Percentiles rank a stretch among this genome's conserved stretches.
Evolutionary conservation across 176 grass and related monocot genomes (phyloP).

Genomic region (Poa pratensis): DNA sequence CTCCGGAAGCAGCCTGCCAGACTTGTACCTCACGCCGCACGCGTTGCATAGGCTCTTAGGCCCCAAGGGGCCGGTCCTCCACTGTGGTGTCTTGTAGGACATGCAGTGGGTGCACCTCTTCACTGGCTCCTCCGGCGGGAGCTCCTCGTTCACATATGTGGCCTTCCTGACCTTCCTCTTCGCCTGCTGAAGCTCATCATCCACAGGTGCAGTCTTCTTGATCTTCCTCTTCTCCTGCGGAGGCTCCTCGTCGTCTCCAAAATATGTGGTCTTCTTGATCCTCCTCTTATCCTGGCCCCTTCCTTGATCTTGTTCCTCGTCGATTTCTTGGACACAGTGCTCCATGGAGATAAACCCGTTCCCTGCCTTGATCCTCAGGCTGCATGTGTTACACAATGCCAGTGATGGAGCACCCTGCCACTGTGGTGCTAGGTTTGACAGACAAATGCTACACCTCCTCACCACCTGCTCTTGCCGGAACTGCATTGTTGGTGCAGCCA

Average conservation of each 20-base stretch:
- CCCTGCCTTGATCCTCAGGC: slow-evolving; percentile 73
- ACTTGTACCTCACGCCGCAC: slow-evolving; percentile 80
- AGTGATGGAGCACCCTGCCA: slow-evolving; percentile 73
- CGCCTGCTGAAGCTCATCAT: slow-evolving; percentile 17
- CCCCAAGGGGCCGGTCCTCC: slow-evolving; percentile 70
- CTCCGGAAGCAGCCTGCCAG: slow-evolving; percentile 85
- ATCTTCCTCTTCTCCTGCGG: slow-evolving; percentile 26
- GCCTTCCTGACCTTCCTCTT: slow-evolving; percentile 48
- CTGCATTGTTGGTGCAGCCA: background rate
- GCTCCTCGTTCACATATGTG: slow-evolving; percentile 30
- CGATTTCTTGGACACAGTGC: slow-evolving; percentile 37
- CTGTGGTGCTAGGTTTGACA: slow-evolving; percentile 67
- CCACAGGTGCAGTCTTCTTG: slow-evolving; percentile 33
- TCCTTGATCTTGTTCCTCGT: slow-evolving; percentile 34
- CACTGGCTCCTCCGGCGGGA: slow-evolving; percentile 26
- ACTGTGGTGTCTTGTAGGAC: slow-evolving; percentile 82
- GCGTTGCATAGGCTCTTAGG: slow-evolving; percentile 87
- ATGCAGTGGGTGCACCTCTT: slow-evolving; percentile 80
- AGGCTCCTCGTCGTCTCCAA: slow-evolving; percentile 28
- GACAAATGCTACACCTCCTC: slow-evolving; percentile 79
- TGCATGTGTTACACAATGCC: slow-evolving; percentile 68
- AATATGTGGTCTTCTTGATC: slow-evolving; percentile 39
- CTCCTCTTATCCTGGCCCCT: slow-evolving; percentile 43
- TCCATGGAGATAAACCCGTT: slow-evolving; percentile 38
- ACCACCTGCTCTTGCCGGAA: slow-evolving; percentile 44